Evolutionary conservation across 306 rosid genomes (phyloP).

Genomic region (Vachellia pachyceras): DNA sequence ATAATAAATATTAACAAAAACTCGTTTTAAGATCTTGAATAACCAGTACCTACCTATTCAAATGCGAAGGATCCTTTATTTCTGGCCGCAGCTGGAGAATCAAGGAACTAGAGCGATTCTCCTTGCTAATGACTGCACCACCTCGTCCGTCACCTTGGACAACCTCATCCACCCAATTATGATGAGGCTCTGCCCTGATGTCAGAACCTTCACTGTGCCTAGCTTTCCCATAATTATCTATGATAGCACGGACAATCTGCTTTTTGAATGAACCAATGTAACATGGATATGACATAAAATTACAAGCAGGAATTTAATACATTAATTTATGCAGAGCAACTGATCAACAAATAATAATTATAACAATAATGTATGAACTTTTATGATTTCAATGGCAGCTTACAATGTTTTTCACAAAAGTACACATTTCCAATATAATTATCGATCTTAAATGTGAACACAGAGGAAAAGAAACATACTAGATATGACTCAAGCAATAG

Average conservation of each 20-base stretch:
- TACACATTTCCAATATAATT: background rate
- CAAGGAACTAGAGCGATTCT: constrained; percentile 55
- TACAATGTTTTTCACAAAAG: background rate
- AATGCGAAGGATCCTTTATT: constrained; percentile 71
- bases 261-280: constrained; percentile 33
- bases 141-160: constrained; percentile 75
- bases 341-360: constrained; percentile 15
- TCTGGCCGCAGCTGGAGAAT: constrained; percentile 71
- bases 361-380: background rate
- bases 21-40: constrained; percentile 28
- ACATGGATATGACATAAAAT: constrained; percentile 10
- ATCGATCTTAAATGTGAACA: background rate
- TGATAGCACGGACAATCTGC: constrained; percentile 76
- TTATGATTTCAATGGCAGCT: background rate
- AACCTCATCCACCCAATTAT: constrained; percentile 97
- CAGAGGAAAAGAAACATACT: background rate
- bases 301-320: constrained; percentile 4
- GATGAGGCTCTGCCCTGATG: constrained; percentile 63
- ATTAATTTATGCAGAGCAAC: background rate
- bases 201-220: constrained; percentile 52
- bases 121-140: constrained; percentile 56
- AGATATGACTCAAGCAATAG: background rate
- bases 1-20: background rate
- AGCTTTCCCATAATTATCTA: constrained; percentile 73
- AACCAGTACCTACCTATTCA: constrained; percentile 66